Evolutionary conservation across 202 grass and related monocot species (phyloP).

Genomic region (Elaeis oleifera): DNA sequence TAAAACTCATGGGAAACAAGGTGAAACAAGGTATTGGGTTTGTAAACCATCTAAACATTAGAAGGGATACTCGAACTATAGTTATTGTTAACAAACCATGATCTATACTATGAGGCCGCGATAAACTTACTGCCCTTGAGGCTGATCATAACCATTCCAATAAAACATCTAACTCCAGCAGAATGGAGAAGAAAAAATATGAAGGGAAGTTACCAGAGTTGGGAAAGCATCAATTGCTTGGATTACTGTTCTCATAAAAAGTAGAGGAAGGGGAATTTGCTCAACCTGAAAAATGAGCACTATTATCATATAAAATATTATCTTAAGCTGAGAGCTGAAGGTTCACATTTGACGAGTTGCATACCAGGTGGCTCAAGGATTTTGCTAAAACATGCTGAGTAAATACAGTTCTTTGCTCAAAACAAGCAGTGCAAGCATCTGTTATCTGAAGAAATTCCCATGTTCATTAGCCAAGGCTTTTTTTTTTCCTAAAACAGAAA

Average conservation of each 20-base stretch:
- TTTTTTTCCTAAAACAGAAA: background rate
- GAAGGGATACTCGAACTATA: too few relatives aligned
- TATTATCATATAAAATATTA: conserved; percentile 9
- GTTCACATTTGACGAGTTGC: conserved; percentile 9
- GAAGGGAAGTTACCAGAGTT: conserved; percentile 47
- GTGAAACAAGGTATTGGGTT: too few relatives aligned
- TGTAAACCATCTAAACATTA: too few relatives aligned
- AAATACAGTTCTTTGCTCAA: conserved; percentile 97
- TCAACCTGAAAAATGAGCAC: conserved; percentile 52
- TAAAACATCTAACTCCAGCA: too few relatives aligned
- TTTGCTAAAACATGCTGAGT: conserved; percentile 95
- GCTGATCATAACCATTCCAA: too few relatives aligned
- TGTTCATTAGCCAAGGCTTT: conserved; percentile 26
- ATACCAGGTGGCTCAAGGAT: conserved; percentile 79
- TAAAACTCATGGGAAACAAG: too few relatives aligned
- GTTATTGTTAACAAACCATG: too few relatives aligned
- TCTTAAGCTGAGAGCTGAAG: background rate
- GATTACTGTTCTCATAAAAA: conserved; percentile 98
- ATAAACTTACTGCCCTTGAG: too few relatives aligned
- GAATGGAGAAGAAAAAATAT: too few relatives aligned
- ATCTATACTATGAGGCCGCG: too few relatives aligned
- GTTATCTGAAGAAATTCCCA: conserved; percentile 63
- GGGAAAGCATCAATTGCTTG: conserved; percentile 98
- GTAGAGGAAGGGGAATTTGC: conserved; percentile 80
- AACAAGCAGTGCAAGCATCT: conserved; percentile 94